Evolutionary conservation across 352 stramenopile genomes (phyloP), one percentile per base, ranked within the genome.

Genomic region (Pythium pyrilobum): DNA sequence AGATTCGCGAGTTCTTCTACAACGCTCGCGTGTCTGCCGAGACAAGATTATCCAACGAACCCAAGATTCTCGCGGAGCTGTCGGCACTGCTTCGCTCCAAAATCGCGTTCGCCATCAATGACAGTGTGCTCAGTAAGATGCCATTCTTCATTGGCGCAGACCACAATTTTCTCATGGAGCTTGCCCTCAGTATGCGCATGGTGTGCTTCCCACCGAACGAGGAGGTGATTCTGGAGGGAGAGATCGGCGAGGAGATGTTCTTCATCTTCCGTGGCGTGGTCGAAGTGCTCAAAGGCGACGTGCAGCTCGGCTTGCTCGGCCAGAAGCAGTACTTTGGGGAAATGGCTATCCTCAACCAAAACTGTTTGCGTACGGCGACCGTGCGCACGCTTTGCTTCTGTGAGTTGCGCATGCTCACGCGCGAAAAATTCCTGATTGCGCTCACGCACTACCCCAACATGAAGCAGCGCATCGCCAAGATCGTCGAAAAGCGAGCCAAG

Each of bases 291-390:
- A 73, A 82, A 46, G 71, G 66, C 11, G 74, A 66, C 15, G 43
- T 74, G 25, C 80, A 91, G 57, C 68, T 91, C 4, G 75, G 77
- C 3, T 56, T 91, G 18, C 67, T 91, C 2, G 76, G 75, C 21
- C 70, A 91, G 52, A 88, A 89, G 48, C 80, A 91, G 62, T 91
- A 91, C 65, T 91, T 91, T 63, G 80, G 80, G 24, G 80, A 91
- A 43, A 91, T 91, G 80, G 80, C 80, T 39, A 88, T 91, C 39
- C 62, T 91, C 5, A 91, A 85, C 45, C 66, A 83, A 31, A 85
- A 89, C 49, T 88, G 76, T 40, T 64, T 83, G 31, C 72, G 77
- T 23, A 88, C 75, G 2, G 80, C 80, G 11, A 87, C 80, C 4
- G 80, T 91, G 27, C 74, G 75, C 9, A 91, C 80, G 1, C 62